Base-by-base conservation (phyloP, 1,284 basidiomycete species). In the Xanthoconium separans region DNA sequence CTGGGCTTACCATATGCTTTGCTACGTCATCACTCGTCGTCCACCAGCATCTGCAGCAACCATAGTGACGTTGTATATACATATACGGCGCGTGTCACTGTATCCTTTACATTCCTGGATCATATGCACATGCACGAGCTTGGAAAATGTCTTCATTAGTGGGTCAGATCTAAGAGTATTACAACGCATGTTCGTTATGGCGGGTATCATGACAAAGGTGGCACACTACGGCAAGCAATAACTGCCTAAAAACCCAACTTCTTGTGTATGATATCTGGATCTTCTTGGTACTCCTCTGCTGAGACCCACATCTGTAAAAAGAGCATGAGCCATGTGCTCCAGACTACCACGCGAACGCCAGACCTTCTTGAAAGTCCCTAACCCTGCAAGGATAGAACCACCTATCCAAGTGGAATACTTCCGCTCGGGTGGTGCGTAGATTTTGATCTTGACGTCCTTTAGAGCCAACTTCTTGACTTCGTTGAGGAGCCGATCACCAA, bases 361-460 rank as follows among this genome's bases (percentile, higher is more conserved):
- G 59, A 92, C 95, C 88, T 97, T 97, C 77, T 95, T 98, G 79
- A 99, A 99, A 20, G 97, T 98, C 63, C 87, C 95, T 56, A 99
- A 75, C 39, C 96, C 95, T 44, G 96, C 96, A 51, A 98, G 75
- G 68, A 97, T 97, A 54, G 92, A 95, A 6, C 96, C 96, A 50
- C 97, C 97, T 64, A 99, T 99, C 97, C 97, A 99, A 24, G 96
- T 99, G 18, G 95, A 95, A 74, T 99, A 99, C 76, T 99, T 99
- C 59, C 97, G 87, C 74, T 99, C 97, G n/a, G 97, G 97, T 30
- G 97, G 97, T 13, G 97, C 97, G 64, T 94, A 98, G 66, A 99
- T 99, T 78, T 98, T 98, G 75, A 99, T 95, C 80, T 98, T 98
- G 68, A 96, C 86, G 63, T 99, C 97, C 67, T 97, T 95, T 61